Evolutionary conservation across 176 grass and related monocot genomes (phyloP), one percentile per base, ranked within the genome.

Genomic region (Aegilops tauschii): DNA sequence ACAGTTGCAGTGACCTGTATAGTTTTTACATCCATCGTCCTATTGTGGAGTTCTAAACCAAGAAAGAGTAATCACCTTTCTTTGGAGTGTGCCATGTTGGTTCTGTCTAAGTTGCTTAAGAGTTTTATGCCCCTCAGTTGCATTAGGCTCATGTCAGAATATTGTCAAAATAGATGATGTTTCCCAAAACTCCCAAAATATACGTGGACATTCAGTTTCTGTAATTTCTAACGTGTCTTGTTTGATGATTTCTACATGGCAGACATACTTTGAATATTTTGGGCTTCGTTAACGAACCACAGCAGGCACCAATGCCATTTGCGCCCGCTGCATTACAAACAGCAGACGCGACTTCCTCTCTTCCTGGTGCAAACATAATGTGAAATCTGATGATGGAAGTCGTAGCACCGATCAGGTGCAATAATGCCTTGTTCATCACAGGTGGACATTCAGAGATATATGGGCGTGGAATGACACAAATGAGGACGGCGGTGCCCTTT

Each of bases 211-310:
- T 67, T 74, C 25, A 81, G 56, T 8, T 81, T 85, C 63, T 65
- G 32, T 65, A 80, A 69, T 74, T 85, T 84, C 9, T 65, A 28
- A 77, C 0, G 27, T 69, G 75, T 62, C 30, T 77, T 88, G 37
- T 77, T 23, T 74, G 12, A 56, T 77, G 36, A 36, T 85, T 76
- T 83, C 65, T 90, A 16, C 63, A 20, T 65, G 12, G 70, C 93
- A 98, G 96, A 75, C 92, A 88, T 42, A 96, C 56, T 25, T 93
- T 98, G n/a, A 88, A 86, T 71, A 52, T 90, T 83, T 77, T 98
- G 82, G 93, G 96, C 27, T 90, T 95, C 66, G 35, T 91, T 63
- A 92, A 81, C 17, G 97, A 98, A 84, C 78, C 67, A 40, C 93
- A 93, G 84, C 90, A 92, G 76, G 52, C 86, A 64, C 25, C 83